A percentile compares a stretch with the other conserved stretches of the same genome.
phyloP scores from a whole-genome alignment of 805 yeast species.

The Saccharomycopsis guyanensis region DNA sequence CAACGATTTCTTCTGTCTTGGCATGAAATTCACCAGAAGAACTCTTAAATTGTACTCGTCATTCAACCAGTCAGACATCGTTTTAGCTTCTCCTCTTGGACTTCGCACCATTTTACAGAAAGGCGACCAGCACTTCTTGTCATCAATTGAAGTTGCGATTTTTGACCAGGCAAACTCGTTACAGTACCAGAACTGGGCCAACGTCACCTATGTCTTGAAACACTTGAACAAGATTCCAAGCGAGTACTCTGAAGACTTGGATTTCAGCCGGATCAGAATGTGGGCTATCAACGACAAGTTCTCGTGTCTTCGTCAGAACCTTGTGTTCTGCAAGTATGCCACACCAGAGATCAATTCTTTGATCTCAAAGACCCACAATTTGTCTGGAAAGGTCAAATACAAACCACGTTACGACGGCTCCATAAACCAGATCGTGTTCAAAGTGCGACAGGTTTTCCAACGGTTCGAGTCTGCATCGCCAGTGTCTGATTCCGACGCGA shows the following conservation, averaged over 20 bases:
- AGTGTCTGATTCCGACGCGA: constrained; percentile 64
- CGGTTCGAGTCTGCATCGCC: constrained; percentile 56
- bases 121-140: constrained; percentile 51
- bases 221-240: constrained; percentile 72
- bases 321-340: constrained; percentile 64
- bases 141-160: constrained; percentile 77
- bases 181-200: constrained; percentile 91
- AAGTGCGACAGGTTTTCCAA: constrained; percentile 60
- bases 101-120: constrained; percentile 71
- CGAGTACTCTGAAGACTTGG: constrained; percentile 69
- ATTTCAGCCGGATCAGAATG: constrained; percentile 85
- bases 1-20: constrained; percentile 84
- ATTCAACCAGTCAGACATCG: constrained; percentile 77
- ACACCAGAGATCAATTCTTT: constrained; percentile 79
- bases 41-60: constrained; percentile 77
- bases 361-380: constrained; percentile 39
- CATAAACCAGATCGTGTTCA: constrained; percentile 58
- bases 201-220: constrained; percentile 61
- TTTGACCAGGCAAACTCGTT: constrained; percentile 81
- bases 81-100: constrained; percentile 90
- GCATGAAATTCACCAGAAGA: constrained; percentile 86
- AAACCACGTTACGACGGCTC: constrained; percentile 43
- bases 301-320: constrained; percentile 62
- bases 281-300: constrained; percentile 87
- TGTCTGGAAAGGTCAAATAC: constrained; percentile 54